These are phyloP conservation scores for Russula sp. DNA, from an alignment of 768 basidiomycete species.

Conservation along the genomic window DNA sequence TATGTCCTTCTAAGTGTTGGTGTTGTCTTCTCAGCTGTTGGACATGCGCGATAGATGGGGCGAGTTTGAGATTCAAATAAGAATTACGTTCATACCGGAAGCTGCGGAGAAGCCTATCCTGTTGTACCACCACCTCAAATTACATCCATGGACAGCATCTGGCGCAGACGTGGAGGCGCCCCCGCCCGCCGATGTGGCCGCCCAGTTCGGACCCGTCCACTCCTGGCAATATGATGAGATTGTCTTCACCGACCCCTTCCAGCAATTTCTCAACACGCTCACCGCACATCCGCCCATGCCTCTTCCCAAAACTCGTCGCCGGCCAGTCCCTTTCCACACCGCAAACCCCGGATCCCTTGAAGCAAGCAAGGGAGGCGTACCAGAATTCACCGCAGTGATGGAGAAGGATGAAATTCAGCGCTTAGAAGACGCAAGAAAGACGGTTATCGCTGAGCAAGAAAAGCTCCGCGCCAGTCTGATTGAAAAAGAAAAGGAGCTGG, in stretches of 20 bases:
- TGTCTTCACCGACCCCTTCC: conserved; percentile 90
- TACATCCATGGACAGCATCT: conserved; percentile 76
- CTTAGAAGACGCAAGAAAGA: conserved; percentile 67
- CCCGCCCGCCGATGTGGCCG: conserved; percentile 57
- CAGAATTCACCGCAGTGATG: conserved; percentile 82
- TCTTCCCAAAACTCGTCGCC: conserved; percentile 54
- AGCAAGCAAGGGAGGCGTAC: conserved; percentile 55
- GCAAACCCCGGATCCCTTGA: conserved; percentile 49
- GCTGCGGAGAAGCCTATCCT: conserved; percentile 85
- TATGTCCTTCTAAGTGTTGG: not conserved
- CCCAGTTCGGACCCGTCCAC: conserved; percentile 73
- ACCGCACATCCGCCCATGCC: conserved; percentile 78
- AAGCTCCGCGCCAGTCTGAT: conserved; percentile 58
- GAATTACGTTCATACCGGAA: conserved; percentile 83
- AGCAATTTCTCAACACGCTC: conserved; percentile 75
- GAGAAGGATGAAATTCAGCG: conserved; percentile 80
- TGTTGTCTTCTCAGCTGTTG: not conserved
- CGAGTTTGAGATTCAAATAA: conserved; percentile 94
- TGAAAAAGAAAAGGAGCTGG: conserved; percentile 78
- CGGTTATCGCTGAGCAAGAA: conserved; percentile 69
- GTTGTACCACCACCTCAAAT: conserved; percentile 89
- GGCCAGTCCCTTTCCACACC: conserved; percentile 65
- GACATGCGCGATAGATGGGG: conserved; percentile 62
- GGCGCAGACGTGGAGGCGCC: conserved; percentile 63
- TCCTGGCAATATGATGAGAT: conserved; percentile 99